Percentiles rank a stretch among this genome's conserved stretches.
Conservation (phyloP, 2,329 filamentous ascomycete genomes). For the Ophiostoma sp. region DNA sequence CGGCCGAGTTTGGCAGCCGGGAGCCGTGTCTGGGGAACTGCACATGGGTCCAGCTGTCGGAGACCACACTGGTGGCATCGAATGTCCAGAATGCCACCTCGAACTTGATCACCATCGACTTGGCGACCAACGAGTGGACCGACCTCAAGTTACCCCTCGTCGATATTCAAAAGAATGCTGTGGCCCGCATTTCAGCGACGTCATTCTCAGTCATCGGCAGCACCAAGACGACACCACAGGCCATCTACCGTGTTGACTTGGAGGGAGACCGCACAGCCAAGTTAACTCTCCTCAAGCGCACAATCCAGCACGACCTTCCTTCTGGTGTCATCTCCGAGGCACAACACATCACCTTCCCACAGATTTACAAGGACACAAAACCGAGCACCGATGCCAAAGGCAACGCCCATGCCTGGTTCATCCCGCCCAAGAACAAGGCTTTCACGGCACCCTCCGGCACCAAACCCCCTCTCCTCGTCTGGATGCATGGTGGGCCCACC, state of each 20-base stretch:
- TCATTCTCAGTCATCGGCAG: neutral
- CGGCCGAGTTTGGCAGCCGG: neutral
- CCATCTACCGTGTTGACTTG: neutral
- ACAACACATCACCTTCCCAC: neutral
- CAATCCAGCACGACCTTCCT: neutral
- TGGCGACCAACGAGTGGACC: neutral
- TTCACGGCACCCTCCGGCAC: neutral
- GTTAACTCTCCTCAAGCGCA: neutral
- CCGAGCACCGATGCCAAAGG: neutral
- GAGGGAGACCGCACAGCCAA: neutral
- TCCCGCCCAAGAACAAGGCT: neutral
- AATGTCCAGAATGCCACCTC: neutral
- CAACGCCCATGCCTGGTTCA: neutral
- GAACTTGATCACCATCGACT: neutral
- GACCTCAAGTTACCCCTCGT: neutral
- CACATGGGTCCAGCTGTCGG: neutral
- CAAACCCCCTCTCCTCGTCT: neutral
- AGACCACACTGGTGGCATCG: neutral
- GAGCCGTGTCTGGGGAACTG: neutral
- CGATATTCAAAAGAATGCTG: neutral
- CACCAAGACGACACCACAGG: neutral
- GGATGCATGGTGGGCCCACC: neutral
- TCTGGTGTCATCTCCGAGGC: neutral
- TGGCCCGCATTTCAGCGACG: neutral
- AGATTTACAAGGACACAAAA: neutral